phyloP scores from a whole-genome alignment of 257 asterid species.

The Eustoma russellianum region DNA sequence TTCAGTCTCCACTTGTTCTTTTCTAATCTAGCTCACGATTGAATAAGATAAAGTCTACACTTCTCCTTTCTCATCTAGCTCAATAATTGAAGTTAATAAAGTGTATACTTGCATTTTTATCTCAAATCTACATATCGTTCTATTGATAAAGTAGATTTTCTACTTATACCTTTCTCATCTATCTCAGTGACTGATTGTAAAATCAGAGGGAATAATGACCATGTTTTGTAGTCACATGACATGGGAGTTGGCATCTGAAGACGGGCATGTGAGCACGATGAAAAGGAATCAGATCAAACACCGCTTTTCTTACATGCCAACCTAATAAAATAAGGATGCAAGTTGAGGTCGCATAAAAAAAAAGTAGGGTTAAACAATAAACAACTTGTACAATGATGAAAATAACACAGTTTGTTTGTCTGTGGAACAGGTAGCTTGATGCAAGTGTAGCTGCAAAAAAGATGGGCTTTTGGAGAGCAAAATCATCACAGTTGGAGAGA shows the following conservation, averaged over 20 bases:
- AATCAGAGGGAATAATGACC: not conserved
- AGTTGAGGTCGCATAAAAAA: constrained; percentile 5
- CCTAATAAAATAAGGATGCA: constrained; percentile 2
- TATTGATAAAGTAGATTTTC: too few species aligned
- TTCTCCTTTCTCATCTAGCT: too few species aligned
- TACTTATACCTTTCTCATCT: too few species aligned
- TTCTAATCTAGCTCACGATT: too few species aligned
- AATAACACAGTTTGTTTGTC: constrained; percentile 21
- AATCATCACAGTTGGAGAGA: constrained; percentile 12
- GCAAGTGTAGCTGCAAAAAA: constrained; percentile 16
- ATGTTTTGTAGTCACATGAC: constrained; percentile 14
- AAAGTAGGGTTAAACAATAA: constrained; percentile 21
- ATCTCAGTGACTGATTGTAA: too few species aligned
- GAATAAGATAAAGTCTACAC: too few species aligned
- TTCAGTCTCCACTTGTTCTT: too few species aligned
- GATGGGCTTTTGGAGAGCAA: constrained; percentile 3
- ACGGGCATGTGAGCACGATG: constrained; percentile 42
- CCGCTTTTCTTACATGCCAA: not conserved
- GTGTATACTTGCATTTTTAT: too few species aligned
- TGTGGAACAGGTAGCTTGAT: constrained; percentile 10
- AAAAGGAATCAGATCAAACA: constrained; percentile 19
- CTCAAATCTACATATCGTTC: too few species aligned
- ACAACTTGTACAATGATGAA: constrained; percentile 86
- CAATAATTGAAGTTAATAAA: too few species aligned
- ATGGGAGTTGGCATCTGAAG: constrained; percentile 15